Base-by-base conservation (phyloP, 2,329 filamentous ascomycete species). In the Fusarium pseudonygamai region DNA sequence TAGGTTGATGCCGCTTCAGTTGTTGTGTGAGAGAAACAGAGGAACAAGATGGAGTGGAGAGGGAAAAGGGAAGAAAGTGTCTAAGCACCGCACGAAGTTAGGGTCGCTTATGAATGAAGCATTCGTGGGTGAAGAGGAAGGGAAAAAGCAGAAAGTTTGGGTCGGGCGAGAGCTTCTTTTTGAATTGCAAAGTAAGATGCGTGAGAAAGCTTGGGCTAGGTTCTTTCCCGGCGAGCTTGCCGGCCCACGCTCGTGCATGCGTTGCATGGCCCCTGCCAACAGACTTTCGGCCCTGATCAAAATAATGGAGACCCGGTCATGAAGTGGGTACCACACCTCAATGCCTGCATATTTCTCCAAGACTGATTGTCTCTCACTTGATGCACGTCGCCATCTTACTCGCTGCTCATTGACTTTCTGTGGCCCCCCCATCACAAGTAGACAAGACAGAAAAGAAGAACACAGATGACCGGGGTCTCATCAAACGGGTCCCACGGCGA, bases 71-170 rank as follows among this genome's bases (percentile, higher is more conserved):
- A 60, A 57, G 69, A 81, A 71, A 81, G 78, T 79, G 81, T 81
- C 79, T 82, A 83, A 83, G 79, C 84, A 86, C 84, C 84, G 82
- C 86, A 87, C 85, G 84, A 85, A 84, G 81, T 80, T 82, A 83
- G 81, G 83, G 80, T 79, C 78, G 81, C 82, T 82, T 82, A 80
- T 80, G 81, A 80, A 79, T 78, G 81, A 83, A 83, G 80, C 85
- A 85, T 86, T 85, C 85, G 85, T 85, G 85, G 85, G 85, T 87
- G 82, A 82, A 78, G 81, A 78, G 77, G 75, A 80, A 80, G 79
- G 79, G 75, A 78, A 80, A 80, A 79, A 80, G 78, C 79, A 78
- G 76, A 75, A 69, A 75, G 66, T 73, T 62, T 58, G 72, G 76
- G 76, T 67, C 45, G 78, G 82, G 81, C 73, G 80, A 80, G 79